Evolutionary conservation across 2,329 filamentous ascomycete genomes (phyloP).

Genomic region (Ceratocystis alfenasii): DNA sequence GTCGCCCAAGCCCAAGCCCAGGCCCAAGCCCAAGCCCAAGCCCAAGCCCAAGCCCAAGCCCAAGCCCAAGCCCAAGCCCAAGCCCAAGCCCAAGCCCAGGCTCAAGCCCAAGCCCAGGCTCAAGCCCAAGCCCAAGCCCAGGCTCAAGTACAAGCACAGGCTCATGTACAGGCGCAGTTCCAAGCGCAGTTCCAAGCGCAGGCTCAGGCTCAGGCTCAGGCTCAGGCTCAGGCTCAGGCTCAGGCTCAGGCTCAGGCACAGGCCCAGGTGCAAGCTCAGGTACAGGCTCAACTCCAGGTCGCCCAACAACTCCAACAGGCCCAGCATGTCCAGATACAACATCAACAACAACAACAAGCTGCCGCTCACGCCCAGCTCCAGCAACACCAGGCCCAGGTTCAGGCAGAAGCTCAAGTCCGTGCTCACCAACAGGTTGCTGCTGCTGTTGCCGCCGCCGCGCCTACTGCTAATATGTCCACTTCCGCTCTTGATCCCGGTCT

Average conservation of each 20-base stretch:
- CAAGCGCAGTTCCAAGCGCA: not conserved
- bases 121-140: conserved; percentile 12
- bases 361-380: conserved; percentile 5
- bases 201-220: not conserved
- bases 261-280: conserved; percentile 10
- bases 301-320: conserved; percentile 17
- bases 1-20: conserved; percentile 14
- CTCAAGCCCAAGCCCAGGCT: conserved; percentile 1
- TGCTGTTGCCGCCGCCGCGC: conserved; percentile 13
- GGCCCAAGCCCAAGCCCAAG: conserved; percentile 14
- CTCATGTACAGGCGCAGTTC: not conserved
- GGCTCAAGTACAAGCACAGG: not conserved
- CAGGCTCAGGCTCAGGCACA: conserved; percentile 11
- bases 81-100: not conserved
- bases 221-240: conserved; percentile 8
- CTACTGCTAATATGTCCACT: conserved; percentile 20
- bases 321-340: conserved; percentile 16
- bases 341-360: conserved; percentile 14
- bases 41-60: conserved; percentile 13
- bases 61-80: conserved; percentile 16
- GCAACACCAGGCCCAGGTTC: conserved; percentile 8
- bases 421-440: conserved; percentile 15
- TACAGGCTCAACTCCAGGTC: conserved; percentile 7
- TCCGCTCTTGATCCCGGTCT: conserved; percentile 19
- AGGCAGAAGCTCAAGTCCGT: conserved; percentile 10